Base-by-base conservation (phyloP, 192 early-diverging fungal species). In the Hyaloraphidium curvatum region DNA sequence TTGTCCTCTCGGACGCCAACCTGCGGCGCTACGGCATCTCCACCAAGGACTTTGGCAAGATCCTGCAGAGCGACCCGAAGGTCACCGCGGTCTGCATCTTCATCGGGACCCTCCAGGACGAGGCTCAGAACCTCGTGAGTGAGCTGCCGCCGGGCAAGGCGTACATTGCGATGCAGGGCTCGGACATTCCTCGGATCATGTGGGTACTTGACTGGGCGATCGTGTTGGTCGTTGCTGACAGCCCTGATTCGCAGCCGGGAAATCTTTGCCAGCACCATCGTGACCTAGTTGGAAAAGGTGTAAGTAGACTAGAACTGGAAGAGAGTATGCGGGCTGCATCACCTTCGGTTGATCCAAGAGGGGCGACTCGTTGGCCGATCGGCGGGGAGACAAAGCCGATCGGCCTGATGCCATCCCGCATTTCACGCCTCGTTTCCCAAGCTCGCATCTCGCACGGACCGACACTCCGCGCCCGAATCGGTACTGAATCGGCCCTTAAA, bases 1-100 rank as follows among this genome's bases (percentile, higher is more conserved):
- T 85, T 17, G 71, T 87, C 9, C 56, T 87, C 23, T 83, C 80
- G 21, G 85, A 87, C 65, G 85, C 85, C 5, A 87, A 87, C 59
- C 70, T 87, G 55, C 62, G 67, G 7, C 78, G 79, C 53, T 87
- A 87, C 63, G 52, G 52, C 52, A 53, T 53, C 27, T 28, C 16
- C 3, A 13, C 52, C 3, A 62, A 71, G 19, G 77, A 79, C 33
- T 69, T 87, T 57, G 76, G 62, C 27, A 50, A 68, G 74, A 74
- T 75, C 37, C 59, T 87, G 41, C 74, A 77, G 50, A 69, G 72
- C n/a, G 79, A 84, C 59, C 73, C 81, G 52, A 67, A 71, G 27
- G 79, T 87, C 16, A 81, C 77, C 43, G 69, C 78, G 17, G 72
- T 73, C 29, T 79, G 82, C 59, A 72, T 87, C 54, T 87, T 87